Percentiles rank a stretch among this genome's conserved stretches.
These are phyloP conservation scores for Didymella segeticola DNA, from an alignment of 2,329 filamentous ascomycete genomes.

Conservation along the genomic window DNA sequence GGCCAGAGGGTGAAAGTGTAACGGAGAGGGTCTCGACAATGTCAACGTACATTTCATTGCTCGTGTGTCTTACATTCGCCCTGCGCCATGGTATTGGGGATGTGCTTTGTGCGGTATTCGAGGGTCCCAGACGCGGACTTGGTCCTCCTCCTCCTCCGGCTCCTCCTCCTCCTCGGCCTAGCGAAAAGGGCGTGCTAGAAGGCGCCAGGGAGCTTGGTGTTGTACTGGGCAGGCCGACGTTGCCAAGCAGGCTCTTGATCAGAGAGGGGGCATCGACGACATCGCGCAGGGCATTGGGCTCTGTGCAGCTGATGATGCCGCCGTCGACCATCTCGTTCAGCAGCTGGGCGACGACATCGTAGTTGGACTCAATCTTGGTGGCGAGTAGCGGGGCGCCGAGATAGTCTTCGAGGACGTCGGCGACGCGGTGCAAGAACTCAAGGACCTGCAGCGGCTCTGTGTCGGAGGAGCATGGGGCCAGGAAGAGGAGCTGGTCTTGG, in stretches of 20 bases:
- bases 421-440: constrained; percentile 91
- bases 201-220: constrained; percentile 42
- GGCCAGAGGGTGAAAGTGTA: constrained; percentile 87
- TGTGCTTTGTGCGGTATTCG: constrained; percentile 43
- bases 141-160: constrained; percentile 30
- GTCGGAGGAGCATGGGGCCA: constrained; percentile 84
- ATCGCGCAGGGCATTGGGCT: constrained; percentile 90
- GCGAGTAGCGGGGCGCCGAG: constrained; percentile 85
- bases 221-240: constrained; percentile 76
- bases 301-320: constrained; percentile 86
- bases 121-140: constrained; percentile 32
- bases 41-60: constrained; percentile 96
- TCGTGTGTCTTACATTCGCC: constrained; percentile 91
- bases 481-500: constrained; percentile 87
- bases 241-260: constrained; percentile 86
- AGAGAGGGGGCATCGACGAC: constrained; percentile 90
- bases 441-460: constrained; percentile 88
- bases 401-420: constrained; percentile 94
- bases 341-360: constrained; percentile 92
- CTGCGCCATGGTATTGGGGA: constrained; percentile 83
- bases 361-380: constrained; percentile 84
- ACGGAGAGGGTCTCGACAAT: constrained; percentile 89
- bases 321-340: constrained; percentile 96
- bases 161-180: constrained; percentile 30
- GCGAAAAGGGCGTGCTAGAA: constrained; percentile 38